Base-by-base conservation (phyloP, 2,329 filamentous ascomycete genomes). In the Penicillium polonicum region DNA sequence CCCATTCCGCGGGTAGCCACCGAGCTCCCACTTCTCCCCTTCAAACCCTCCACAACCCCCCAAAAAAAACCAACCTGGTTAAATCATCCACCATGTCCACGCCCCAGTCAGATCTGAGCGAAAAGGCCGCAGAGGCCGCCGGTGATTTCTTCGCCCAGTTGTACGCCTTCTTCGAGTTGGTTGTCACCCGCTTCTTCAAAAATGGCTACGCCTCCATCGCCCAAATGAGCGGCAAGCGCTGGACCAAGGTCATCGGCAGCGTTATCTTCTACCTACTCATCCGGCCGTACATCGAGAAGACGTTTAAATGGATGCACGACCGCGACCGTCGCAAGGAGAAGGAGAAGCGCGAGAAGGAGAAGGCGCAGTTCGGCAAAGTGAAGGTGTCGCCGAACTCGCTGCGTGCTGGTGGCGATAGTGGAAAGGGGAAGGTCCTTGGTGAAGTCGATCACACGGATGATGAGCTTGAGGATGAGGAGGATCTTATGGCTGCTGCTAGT, bases 201-300 rank as follows among this genome's bases (percentile, higher is more conserved):
- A 82, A 82, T 67, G 64, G 77, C 55, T 70, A 73, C 59, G 59
- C 64, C 52, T 76, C 79, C 44, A 76, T 82, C 66, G 70, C 74
- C 29, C 66, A 74, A 29, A 75, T 83, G 64, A 74, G 72, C 45
- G 57, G 72, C 35, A 70, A 75, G 58, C 79, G 80, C 64, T 83
- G 78, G 74, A 77, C 94, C 66, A 88, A 90, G 48, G 81, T 94
- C 57, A 75, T 91, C 64, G 81, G 86, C 64, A 83, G 91, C 60
- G 83, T 91, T 21, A 85, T 90, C 67, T 87, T 84, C 55, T 95
- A 93, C 78, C 71, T 87, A 62, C 82, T 94, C 52, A 68, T 91
- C 25, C 86, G 91, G 1, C 90, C 90, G 0, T 91, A 91, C 72
- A 74, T 92, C 51, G 81, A 92, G 68, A 88, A 88, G 69, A 74